phyloP scores from a whole-genome alignment of 2,329 filamentous ascomycete genomes.

The Aspergillus spinulosporus region DNA sequence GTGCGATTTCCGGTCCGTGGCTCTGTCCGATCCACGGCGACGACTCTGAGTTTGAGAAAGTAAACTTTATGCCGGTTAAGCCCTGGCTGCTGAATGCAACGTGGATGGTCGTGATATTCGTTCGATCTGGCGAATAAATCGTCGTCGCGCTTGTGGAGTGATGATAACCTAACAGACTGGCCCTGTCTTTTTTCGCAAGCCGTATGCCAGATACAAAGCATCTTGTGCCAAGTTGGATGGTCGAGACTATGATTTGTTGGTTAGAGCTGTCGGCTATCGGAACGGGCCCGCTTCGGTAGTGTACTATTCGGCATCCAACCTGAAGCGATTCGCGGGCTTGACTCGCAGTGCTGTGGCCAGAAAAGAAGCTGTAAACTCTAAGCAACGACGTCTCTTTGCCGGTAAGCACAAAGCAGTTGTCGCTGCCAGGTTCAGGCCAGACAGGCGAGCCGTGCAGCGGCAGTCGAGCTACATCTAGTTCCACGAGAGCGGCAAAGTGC shows the following conservation, averaged over 20 bases:
- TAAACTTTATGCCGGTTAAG: conserved; percentile 11
- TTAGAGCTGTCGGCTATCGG: too few relatives aligned
- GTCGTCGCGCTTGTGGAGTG: background rate
- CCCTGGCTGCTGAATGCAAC: conserved; percentile 13
- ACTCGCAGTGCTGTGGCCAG: too few relatives aligned
- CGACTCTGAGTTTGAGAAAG: conserved; percentile 1
- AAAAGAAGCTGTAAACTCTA: too few relatives aligned
- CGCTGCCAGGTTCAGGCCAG: background rate
- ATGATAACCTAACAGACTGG: conserved; percentile 8
- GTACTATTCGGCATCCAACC: too few relatives aligned
- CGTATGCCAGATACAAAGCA: too few relatives aligned
- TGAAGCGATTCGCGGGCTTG: too few relatives aligned
- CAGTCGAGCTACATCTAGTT: background rate
- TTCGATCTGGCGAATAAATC: background rate
- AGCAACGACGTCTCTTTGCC: background rate
- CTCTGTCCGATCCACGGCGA: conserved; percentile 13
- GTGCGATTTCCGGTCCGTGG: background rate
- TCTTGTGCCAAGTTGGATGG: too few relatives aligned
- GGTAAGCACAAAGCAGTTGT: background rate
- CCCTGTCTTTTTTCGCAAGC: too few relatives aligned
- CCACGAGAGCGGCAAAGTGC: conserved; percentile 17
- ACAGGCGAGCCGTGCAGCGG: background rate
- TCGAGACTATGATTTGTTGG: too few relatives aligned
- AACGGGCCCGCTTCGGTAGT: too few relatives aligned
- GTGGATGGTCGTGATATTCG: conserved; percentile 4